Evolutionary conservation across 2,329 filamentous ascomycete species (phyloP).

Genomic region (Annulohypoxylon truncatum): DNA sequence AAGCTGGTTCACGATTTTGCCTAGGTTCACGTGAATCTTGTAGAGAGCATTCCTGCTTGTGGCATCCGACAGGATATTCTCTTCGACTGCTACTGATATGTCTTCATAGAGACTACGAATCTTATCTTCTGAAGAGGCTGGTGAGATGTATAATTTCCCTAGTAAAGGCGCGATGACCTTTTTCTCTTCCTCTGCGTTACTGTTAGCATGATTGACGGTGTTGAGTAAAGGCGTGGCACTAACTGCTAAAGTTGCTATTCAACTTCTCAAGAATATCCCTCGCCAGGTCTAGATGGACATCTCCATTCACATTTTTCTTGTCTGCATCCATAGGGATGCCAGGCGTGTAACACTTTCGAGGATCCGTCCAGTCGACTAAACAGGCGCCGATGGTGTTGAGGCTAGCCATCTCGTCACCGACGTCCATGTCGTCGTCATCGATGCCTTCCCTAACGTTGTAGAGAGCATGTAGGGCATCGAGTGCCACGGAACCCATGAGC

Average conservation of each 20-base stretch:
- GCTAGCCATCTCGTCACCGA: conserved; percentile 81
- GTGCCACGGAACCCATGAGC: conserved; percentile 79
- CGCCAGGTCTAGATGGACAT: conserved; percentile 84
- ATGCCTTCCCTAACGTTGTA: conserved; percentile 77
- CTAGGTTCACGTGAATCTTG: conserved; percentile 74
- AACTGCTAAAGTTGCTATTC: conserved; percentile 74
- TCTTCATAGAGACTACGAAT: conserved; percentile 68
- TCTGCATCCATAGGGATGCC: conserved; percentile 64
- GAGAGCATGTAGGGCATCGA: conserved; percentile 80
- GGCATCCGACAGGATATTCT: conserved; percentile 68
- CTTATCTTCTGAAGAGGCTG: conserved; percentile 70
- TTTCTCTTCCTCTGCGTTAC: conserved; percentile 78
- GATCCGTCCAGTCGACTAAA: conserved; percentile 94
- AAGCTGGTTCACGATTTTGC: conserved; percentile 73
- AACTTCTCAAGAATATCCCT: conserved; percentile 81
- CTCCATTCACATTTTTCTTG: conserved; percentile 75
- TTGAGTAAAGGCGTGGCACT: conserved; percentile 50
- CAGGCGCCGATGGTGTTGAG: conserved; percentile 83
- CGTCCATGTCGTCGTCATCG: conserved; percentile 80
- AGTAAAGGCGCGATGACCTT: conserved; percentile 83
- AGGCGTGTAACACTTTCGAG: conserved; percentile 76
- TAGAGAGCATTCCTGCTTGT: conserved; percentile 72
- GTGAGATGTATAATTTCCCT: conserved; percentile 82
- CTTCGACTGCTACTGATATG: conserved; percentile 72
- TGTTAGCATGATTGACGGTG: conserved; percentile 17